Percentiles rank a stretch among this genome's conserved stretches.
Evolutionary conservation across 441 rosid species (phyloP).

Genomic region (Euphorbia celastroides): DNA sequence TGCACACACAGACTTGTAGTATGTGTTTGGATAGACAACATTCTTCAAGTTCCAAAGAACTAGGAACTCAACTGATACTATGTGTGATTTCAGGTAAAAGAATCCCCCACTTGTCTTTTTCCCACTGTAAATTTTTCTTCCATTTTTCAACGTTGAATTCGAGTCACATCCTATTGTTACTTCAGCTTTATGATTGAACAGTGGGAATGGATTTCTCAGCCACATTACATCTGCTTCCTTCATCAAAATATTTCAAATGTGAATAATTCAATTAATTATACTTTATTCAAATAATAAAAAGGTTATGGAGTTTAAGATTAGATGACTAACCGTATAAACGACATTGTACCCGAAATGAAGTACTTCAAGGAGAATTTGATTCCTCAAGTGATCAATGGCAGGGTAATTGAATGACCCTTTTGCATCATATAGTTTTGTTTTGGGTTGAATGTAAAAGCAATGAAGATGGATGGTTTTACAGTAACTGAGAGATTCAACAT

Average conservation of each 20-base stretch:
- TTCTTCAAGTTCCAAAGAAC: constrained; percentile 22
- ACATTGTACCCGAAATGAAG: constrained; percentile 35
- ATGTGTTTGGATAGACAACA: constrained; percentile 27
- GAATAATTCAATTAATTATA: no score
- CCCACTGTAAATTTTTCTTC: background rate
- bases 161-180: constrained; percentile 31
- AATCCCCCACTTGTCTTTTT: constrained; percentile 29
- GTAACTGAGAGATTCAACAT: constrained; percentile 27
- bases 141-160: background rate
- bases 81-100: constrained; percentile 24
- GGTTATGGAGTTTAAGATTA: background rate
- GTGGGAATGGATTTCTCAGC: constrained; percentile 40
- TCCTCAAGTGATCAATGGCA: constrained; percentile 5
- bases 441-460: constrained; percentile 27
- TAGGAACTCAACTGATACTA: constrained; percentile 17
- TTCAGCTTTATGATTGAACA: background rate
- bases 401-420: background rate
- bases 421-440: background rate
- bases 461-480: constrained; percentile 31
- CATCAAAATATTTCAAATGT: background rate
- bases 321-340: constrained; percentile 34
- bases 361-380: constrained; percentile 19
- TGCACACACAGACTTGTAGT: constrained; percentile 27
- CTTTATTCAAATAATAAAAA: no score
- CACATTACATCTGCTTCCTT: constrained; percentile 49